Percentiles rank a stretch among this genome's conserved stretches.
phyloP scores from a whole-genome alignment of 371 early-diverging fungal species.

The Mucor mucedo region DNA sequence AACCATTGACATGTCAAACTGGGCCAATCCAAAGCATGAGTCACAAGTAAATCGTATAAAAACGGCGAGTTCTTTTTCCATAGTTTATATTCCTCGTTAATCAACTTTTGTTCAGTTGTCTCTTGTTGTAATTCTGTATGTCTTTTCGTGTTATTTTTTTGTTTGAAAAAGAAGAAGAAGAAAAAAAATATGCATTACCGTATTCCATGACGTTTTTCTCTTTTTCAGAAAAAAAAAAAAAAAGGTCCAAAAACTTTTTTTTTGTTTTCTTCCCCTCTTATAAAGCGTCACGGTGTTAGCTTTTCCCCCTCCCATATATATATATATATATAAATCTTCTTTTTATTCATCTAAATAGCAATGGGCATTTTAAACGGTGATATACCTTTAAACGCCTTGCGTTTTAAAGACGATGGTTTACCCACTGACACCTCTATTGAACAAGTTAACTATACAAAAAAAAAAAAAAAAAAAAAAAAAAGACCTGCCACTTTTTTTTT shows the following conservation, averaged over 20 bases:
- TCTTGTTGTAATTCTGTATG: neutral
- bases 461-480: neutral
- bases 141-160: neutral
- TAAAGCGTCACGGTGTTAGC: slow-evolving; percentile 1
- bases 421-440: slow-evolving; percentile 58
- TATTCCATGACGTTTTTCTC: neutral
- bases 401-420: slow-evolving; percentile 52
- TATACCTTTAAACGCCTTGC: slow-evolving; percentile 28
- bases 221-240: neutral
- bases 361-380: slow-evolving; percentile 45
- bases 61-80: slow-evolving; percentile 99
- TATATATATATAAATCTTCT: neutral
- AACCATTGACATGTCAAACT: slow-evolving; percentile 98
- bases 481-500: neutral
- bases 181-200: neutral
- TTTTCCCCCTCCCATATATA: no score
- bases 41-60: slow-evolving; percentile 97
- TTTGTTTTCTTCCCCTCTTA: neutral
- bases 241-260: neutral
- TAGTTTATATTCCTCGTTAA: slow-evolving; percentile 94
- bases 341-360: neutral
- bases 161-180: neutral
- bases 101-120: slow-evolving; percentile 69
- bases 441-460: slow-evolving; percentile 55
- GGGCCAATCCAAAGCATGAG: slow-evolving; percentile 98